phyloP scores from a whole-genome alignment of 129 eudicot species.

The Flaveria brownii region DNA sequence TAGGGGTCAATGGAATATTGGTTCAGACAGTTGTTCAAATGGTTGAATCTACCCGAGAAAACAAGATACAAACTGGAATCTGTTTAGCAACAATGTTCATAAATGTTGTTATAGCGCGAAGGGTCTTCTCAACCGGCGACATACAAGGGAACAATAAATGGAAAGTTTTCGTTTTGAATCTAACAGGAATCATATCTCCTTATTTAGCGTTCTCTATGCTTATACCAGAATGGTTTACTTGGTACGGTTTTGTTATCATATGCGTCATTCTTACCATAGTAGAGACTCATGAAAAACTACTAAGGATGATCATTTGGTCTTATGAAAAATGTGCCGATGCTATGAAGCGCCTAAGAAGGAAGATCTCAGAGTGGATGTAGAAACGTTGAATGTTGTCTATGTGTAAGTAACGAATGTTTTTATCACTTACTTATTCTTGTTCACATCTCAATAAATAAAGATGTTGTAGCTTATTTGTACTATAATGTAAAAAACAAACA shows the following conservation, averaged over 20 bases:
- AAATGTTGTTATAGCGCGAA: not conserved
- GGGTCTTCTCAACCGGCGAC: not conserved
- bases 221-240: conserved; percentile 23
- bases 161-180: not conserved
- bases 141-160: not conserved
- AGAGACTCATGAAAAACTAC: not conserved
- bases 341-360: not conserved
- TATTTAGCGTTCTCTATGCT: conserved; percentile 7
- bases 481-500: too few species aligned
- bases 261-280: not conserved
- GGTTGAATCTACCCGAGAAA: not conserved
- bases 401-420: too few species aligned
- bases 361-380: not conserved
- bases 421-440: too few species aligned
- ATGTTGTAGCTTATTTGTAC: too few species aligned
- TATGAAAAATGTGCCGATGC: not conserved
- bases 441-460: too few species aligned
- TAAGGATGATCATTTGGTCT: not conserved
- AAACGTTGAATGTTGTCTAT: too few species aligned
- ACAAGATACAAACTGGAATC: not conserved
- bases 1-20: conserved; percentile 10
- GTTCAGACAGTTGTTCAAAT: conserved; percentile 7
- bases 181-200: not conserved
- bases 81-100: not conserved
- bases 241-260: not conserved